phyloP scores from a whole-genome alignment of 495 filamentous ascomycete genomes.

The Penicillium parvum region DNA sequence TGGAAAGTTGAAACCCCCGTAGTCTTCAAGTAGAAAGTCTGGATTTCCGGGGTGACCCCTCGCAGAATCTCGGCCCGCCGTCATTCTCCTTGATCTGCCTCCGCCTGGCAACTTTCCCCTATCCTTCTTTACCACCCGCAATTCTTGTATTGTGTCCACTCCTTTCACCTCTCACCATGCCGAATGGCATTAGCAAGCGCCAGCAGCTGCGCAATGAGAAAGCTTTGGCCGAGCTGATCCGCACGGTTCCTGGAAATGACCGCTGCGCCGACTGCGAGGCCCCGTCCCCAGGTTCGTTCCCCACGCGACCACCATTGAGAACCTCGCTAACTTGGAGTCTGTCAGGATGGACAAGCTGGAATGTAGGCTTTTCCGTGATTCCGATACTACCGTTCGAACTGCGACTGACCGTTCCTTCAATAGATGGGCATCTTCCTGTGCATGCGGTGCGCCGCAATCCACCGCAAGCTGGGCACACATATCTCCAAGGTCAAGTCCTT shows the following conservation, averaged over 20 bases:
- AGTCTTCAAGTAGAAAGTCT: too few species aligned
- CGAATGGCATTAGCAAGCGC: slow-evolving; percentile 71
- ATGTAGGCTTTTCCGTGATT: slow-evolving; percentile 55
- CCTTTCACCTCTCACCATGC: slow-evolving; percentile 40
- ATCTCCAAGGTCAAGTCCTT: slow-evolving; percentile 97
- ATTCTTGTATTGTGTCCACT: slow-evolving; percentile 19
- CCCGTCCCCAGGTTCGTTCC: slow-evolving; percentile 78
- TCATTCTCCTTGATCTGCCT: slow-evolving; percentile 7
- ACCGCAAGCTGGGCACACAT: slow-evolving; percentile 95
- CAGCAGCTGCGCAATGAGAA: slow-evolving; percentile 96
- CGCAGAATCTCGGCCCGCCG: slow-evolving; percentile 8
- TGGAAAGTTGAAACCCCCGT: too few species aligned
- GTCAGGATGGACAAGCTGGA: slow-evolving; percentile 97
- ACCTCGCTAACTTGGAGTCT: background rate
- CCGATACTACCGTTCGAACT: slow-evolving; percentile 1
- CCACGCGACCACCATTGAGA: background rate
- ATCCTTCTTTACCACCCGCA: slow-evolving; percentile 10
- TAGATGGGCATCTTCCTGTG: slow-evolving; percentile 95
- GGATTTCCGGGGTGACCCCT: slow-evolving; percentile 13
- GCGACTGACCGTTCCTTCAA: slow-evolving; percentile 25
- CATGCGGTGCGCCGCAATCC: slow-evolving; percentile 92
- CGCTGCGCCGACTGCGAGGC: slow-evolving; percentile 90
- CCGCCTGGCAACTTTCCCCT: slow-evolving; percentile 19
- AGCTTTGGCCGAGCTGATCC: slow-evolving; percentile 83
- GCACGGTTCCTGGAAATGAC: slow-evolving; percentile 85